Conservation (phyloP, 2,329 filamentous ascomycete genomes). For the Tolypocladium ophioglossoides region DNA sequence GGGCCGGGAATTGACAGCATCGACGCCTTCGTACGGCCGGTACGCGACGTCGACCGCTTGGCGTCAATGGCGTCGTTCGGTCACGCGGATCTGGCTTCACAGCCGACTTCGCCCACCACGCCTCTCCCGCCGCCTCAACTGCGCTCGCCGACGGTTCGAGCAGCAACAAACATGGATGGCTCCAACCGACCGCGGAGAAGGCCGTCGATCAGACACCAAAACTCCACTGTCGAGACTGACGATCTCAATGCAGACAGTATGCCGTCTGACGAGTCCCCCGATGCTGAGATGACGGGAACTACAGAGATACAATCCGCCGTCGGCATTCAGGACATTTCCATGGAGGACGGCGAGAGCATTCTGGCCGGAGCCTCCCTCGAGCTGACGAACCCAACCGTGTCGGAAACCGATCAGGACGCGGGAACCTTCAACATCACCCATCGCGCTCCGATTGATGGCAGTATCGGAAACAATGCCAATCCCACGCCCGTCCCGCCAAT, state of each 20-base stretch:
- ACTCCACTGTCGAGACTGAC: constrained; percentile 81
- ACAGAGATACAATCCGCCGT: constrained; percentile 73
- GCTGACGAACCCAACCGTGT: constrained; percentile 66
- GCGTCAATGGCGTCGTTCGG: constrained; percentile 69
- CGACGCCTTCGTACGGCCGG: constrained; percentile 69
- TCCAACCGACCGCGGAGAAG: constrained; percentile 52
- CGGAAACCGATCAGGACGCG: constrained; percentile 68
- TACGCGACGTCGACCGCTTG: constrained; percentile 72
- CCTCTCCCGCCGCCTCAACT: constrained; percentile 59
- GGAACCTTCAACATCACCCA: constrained; percentile 94
- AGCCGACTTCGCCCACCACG: constrained; percentile 84
- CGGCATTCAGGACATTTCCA: constrained; percentile 70
- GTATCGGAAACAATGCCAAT: constrained; percentile 63
- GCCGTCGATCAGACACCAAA: constrained; percentile 81
- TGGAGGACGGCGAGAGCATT: constrained; percentile 73
- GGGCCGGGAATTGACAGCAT: constrained; percentile 56
- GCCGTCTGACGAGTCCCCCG: constrained; percentile 65
- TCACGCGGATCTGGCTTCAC: constrained; percentile 64
- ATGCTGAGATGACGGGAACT: constrained; percentile 69
- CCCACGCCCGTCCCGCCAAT: constrained; percentile 56
- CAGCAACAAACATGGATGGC: constrained; percentile 40
- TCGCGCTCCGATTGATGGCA: constrained; percentile 72
- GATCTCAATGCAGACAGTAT: constrained; percentile 78
- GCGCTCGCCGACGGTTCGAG: constrained; percentile 42
- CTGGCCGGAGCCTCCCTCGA: constrained; percentile 66